Base-by-base conservation (phyloP, 164 flowering plant genomes). In the Nymphaea thermarum region DNA sequence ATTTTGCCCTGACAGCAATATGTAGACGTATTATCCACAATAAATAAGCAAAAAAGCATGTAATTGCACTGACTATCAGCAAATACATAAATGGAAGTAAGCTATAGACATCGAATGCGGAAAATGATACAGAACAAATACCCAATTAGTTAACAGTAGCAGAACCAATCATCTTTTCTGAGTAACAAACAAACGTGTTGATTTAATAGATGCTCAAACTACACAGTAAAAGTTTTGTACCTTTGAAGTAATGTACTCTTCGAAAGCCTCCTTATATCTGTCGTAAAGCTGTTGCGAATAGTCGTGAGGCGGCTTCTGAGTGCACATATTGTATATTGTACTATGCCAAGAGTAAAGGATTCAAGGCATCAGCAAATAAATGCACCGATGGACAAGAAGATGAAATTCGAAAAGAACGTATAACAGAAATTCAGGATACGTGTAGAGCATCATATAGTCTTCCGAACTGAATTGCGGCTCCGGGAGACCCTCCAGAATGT, bases 321-420 rank as follows among this genome's bases (percentile, higher is more conserved):
- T 90, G 65, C 98, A 93, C 98, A 93, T 88, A 70, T 90, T 88
- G 63, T 89, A 89, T 16, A 89, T 91, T 43, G 98, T 91, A 60
- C 98, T 93, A 81, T 60, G 67, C 41, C 55, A 67, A 59, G 44
- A 51, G 62, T 67, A 10, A 70, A 76, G 45, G 62, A 62, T 43
- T 67, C 17, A 60, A 10, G 36, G 36, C 36, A 25, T 25, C 36
- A 25, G 36, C 36, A 25, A 4, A 62, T 42, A 17, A 18, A 25
- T n/a, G 47, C 45, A 42, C 0, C 25, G 4, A 16, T 6, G 63
- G 16, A 61, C 63, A 8, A 61, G 2, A 61, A 61, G n/a, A 61
- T 7, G 36, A 41, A 60, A 45, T 41, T 43, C 7, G 6, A 43
- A 68, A 6, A 17, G 2, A 68, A 47, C 10, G 42, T 18, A 43